Evolutionary conservation across 306 rosid species (phyloP), one percentile per base, ranked within the genome.

Genomic region (Coriaria nepalensis): DNA sequence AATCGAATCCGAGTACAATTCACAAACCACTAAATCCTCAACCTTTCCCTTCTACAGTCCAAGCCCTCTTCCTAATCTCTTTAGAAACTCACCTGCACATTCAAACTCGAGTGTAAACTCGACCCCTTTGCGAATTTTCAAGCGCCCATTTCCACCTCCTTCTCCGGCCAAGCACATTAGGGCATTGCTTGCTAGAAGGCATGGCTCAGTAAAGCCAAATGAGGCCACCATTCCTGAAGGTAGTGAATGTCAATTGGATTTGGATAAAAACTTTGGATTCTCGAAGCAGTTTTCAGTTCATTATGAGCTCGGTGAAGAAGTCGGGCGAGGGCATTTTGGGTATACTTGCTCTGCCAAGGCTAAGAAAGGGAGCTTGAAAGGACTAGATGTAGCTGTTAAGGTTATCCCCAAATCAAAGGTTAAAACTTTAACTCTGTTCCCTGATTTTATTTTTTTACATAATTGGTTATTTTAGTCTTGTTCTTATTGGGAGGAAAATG

Each of bases 271-370:
- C 45, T 87, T 87, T 43, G 96, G 96, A 6, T 87, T 65, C 46
- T 77, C 82, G 0, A 87, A 73, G 62, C 81, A 87, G 14, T 80
- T 87, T 50, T 36, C 13, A 0, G 42, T 64, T 8, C 76, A 82
- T 61, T 87, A 70, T 63, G 94, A 82, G 72, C 68, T 87, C 63
- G 87, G 72, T 6, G 80, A 83, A 6, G 96, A 87, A 56, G 85
- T 87, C 54, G 96, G 96, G n/a, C 87, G 96, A 6, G 96, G 96
- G 8, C 96, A 87, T 74, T 87, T 87, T 12, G 96, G 96, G 9
- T 87, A 79, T 65, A 87, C 96, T 62, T 82, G 92, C 68, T 75
- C 72, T 3, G 96, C 96, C 10, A 80, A 65, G 50, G 84, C 77
- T 2, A 87, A 51, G 52, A 87, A 80, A 39, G 94, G 96, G 8